phyloP scores from a whole-genome alignment of 495 filamentous ascomycete genomes.

The Polyplosphaeria fusca region DNA sequence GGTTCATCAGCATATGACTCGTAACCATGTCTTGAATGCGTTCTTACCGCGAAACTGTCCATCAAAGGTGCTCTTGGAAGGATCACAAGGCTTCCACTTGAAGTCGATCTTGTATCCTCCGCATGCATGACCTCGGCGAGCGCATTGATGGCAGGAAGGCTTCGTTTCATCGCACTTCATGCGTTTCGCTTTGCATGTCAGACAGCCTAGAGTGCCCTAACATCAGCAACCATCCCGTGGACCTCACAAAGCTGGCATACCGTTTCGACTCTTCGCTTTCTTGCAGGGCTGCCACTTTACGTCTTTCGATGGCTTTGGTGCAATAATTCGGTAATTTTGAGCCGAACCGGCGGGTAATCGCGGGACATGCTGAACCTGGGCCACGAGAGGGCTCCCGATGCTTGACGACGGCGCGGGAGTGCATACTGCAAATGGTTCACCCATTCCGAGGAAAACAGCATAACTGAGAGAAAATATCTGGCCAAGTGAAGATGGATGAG shows the following conservation, averaged over 20 bases:
- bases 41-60: background rate
- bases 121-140: conserved; percentile 64
- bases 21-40: background rate
- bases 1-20: background rate
- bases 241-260: background rate
- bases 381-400: background rate
- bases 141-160: conserved; percentile 69
- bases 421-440: background rate
- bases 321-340: background rate
- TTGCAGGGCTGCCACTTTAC: background rate
- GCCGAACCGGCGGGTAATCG: background rate
- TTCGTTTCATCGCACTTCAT: conserved; percentile 79
- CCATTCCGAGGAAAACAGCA: background rate
- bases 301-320: background rate
- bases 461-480: background rate
- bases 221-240: background rate
- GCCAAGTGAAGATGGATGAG: background rate
- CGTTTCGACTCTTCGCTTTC: background rate
- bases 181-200: conserved; percentile 75
- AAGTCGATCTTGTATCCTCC: conserved; percentile 79
- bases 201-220: conserved; percentile 54
- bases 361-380: background rate
- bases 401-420: background rate
- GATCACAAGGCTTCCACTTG: conserved; percentile 79
- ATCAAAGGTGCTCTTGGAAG: conserved; percentile 33